Evolutionary conservation across 2,329 filamentous ascomycete genomes (phyloP).

Genomic region (Karstenula rhodostoma): DNA sequence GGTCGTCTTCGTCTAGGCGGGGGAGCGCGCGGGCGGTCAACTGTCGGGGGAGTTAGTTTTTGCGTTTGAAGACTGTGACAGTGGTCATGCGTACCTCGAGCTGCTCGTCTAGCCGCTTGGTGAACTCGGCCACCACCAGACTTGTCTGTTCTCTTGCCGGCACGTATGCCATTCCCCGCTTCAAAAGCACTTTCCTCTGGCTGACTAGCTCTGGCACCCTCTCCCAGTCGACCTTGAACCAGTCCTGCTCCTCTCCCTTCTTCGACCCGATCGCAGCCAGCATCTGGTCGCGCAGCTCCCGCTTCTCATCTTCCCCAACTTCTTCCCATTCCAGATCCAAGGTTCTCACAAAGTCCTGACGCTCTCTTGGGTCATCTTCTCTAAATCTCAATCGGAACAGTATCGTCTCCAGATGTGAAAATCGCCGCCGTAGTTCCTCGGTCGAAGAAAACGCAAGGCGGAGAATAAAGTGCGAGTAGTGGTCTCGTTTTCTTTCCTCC

Average conservation of each 20-base stretch:
- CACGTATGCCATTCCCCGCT: slow-evolving; percentile 87
- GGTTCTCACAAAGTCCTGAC: slow-evolving; percentile 76
- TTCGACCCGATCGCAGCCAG: slow-evolving; percentile 63
- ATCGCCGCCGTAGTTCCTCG: slow-evolving; percentile 87
- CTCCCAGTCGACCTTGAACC: slow-evolving; percentile 98
- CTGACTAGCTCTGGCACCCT: slow-evolving; percentile 91
- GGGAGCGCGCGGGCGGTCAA: slow-evolving; percentile 90
- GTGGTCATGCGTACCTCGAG: slow-evolving; percentile 71
- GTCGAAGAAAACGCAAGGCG: slow-evolving; percentile 91
- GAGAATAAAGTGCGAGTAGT: slow-evolving; percentile 97
- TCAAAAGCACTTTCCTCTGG: slow-evolving; percentile 76
- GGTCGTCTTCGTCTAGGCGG: slow-evolving; percentile 93
- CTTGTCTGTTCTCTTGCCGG: slow-evolving; percentile 85
- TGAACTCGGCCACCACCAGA: slow-evolving; percentile 90
- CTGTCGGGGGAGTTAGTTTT: slow-evolving; percentile 51
- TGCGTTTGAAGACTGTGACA: too few relatives aligned
- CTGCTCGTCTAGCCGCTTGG: slow-evolving; percentile 77
- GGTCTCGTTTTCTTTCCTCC: slow-evolving; percentile 87
- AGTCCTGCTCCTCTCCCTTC: slow-evolving; percentile 77
- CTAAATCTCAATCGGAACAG: slow-evolving; percentile 85
- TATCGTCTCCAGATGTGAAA: slow-evolving; percentile 85
- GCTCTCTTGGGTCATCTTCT: slow-evolving; percentile 77
- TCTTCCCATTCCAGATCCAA: slow-evolving; percentile 86
- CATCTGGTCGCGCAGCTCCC: slow-evolving; percentile 69
- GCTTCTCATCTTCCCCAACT: slow-evolving; percentile 81